phyloP scores from a whole-genome alignment of 140 eudicot species.

The Stevia rebaudiana region DNA sequence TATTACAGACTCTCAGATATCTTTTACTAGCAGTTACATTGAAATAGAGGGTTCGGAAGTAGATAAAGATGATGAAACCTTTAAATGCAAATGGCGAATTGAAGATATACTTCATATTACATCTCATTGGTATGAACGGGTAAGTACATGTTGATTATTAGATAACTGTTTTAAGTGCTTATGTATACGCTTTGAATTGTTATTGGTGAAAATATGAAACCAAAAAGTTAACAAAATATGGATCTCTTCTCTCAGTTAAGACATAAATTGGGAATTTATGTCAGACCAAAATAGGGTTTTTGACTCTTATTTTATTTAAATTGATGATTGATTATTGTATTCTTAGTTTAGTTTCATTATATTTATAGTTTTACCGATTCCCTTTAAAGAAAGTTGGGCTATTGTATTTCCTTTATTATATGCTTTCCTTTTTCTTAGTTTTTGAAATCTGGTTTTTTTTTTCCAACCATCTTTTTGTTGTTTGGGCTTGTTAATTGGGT shows the following conservation, averaged over 20 bases:
- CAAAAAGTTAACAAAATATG: background rate
- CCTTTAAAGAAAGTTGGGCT: background rate
- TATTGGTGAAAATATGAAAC: background rate
- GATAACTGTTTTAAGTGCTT: constrained; percentile 1
- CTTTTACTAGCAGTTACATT: constrained; percentile 38
- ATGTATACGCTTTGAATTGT: background rate
- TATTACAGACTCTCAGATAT: constrained; percentile 42
- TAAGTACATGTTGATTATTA: constrained; percentile 24
- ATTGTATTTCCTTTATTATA: no score
- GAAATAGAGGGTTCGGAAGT: constrained; percentile 38
- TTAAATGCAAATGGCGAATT: constrained; percentile 40
- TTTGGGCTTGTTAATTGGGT: background rate
- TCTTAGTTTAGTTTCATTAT: no score
- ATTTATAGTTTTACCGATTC: background rate
- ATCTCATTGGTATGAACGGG: constrained; percentile 55
- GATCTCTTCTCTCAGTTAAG: background rate
- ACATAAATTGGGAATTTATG: background rate
- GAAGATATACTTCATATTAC: constrained; percentile 53
- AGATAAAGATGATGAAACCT: constrained; percentile 25
- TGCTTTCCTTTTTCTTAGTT: background rate
- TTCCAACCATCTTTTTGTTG: background rate
- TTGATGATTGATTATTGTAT: no score
- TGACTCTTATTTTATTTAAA: background rate
- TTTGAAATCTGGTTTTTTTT: no score
- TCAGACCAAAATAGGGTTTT: background rate